Evolutionary conservation across 163 green algal genomes (phyloP).

Genomic region (Prototheca cutis): DNA sequence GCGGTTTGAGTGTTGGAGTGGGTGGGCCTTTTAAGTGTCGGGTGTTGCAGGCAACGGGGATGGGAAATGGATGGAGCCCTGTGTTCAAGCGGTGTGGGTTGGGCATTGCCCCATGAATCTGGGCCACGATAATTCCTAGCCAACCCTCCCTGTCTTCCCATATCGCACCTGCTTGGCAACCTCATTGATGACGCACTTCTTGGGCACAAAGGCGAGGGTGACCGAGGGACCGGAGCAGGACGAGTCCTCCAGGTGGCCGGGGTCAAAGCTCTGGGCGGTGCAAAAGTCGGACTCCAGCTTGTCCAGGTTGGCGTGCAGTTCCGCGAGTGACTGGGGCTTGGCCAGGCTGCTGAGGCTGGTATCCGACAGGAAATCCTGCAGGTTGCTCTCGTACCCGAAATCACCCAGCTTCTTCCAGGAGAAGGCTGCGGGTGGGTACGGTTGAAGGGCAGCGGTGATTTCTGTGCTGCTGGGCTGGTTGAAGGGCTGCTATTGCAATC

Average conservation of each 20-base stretch:
- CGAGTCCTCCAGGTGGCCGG: conserved; percentile 4
- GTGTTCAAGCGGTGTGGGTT: too few relatives aligned
- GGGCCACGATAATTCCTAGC: too few relatives aligned
- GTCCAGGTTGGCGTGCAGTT: conserved; percentile 9
- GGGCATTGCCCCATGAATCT: too few relatives aligned
- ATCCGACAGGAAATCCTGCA: conserved; percentile 18
- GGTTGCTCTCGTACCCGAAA: conserved; percentile 19
- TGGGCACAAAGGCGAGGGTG: conserved; percentile 14
- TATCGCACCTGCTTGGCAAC: conserved; percentile 10
- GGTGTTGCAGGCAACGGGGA: too few relatives aligned
- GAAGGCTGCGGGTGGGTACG: background rate
- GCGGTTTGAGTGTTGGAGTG: too few relatives aligned
- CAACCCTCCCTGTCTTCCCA: too few relatives aligned
- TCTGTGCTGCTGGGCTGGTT: too few relatives aligned
- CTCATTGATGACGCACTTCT: conserved; percentile 14
- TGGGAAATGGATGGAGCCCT: too few relatives aligned
- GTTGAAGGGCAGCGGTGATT: too few relatives aligned
- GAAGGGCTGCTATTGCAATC: too few relatives aligned
- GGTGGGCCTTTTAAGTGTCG: too few relatives aligned
- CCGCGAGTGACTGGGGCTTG: conserved; percentile 1
- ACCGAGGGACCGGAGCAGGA: conserved; percentile 15
- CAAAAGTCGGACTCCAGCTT: conserved; percentile 11
- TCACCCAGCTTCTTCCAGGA: conserved; percentile 16
- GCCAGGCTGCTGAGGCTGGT: conserved; percentile 6
- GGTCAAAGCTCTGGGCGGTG: conserved; percentile 3